Conservation (phyloP, 257 asterid genomes). For the Nicotiana attenuata region DNA sequence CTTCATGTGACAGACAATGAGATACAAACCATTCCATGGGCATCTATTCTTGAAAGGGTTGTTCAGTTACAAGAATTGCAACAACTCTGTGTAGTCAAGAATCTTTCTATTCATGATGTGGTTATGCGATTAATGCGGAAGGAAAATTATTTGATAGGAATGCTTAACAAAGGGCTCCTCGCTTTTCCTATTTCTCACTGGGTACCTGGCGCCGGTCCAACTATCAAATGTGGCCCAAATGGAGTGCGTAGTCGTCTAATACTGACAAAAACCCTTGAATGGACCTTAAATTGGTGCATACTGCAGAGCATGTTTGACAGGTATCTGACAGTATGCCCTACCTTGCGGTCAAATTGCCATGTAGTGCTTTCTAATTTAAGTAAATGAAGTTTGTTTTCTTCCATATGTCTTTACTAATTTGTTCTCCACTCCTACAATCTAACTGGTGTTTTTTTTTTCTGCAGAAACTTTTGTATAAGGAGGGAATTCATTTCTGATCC, state of each 20-base stretch:
- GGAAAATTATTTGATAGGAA: constrained; percentile 95
- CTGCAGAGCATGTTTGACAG: constrained; percentile 96
- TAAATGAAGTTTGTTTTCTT: constrained; percentile 3
- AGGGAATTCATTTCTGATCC: constrained; percentile 87
- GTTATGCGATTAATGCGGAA: constrained; percentile 94
- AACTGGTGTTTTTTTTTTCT: constrained; percentile 15
- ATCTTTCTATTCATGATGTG: constrained; percentile 82
- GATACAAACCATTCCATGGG: constrained; percentile 93
- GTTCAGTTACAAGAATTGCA: constrained; percentile 62
- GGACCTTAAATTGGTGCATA: constrained; percentile 96
- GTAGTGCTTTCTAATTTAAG: background rate
- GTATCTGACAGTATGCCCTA: constrained; percentile 26
- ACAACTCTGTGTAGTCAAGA: constrained; percentile 74
- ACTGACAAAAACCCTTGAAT: constrained; percentile 86
- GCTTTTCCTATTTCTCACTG: constrained; percentile 80
- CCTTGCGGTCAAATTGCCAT: background rate
- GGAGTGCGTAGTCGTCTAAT: constrained; percentile 51
- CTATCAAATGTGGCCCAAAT: constrained; percentile 39
- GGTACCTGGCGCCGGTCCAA: constrained; percentile 78
- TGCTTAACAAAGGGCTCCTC: constrained; percentile 94
- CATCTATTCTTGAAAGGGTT: constrained; percentile 75
- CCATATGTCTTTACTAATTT: background rate
- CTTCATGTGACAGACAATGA: constrained; percentile 80
- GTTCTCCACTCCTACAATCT: background rate
- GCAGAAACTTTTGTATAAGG: constrained; percentile 75